phyloP scores from a whole-genome alignment of 2,329 filamentous ascomycete species.

The Alternaria rosae region DNA sequence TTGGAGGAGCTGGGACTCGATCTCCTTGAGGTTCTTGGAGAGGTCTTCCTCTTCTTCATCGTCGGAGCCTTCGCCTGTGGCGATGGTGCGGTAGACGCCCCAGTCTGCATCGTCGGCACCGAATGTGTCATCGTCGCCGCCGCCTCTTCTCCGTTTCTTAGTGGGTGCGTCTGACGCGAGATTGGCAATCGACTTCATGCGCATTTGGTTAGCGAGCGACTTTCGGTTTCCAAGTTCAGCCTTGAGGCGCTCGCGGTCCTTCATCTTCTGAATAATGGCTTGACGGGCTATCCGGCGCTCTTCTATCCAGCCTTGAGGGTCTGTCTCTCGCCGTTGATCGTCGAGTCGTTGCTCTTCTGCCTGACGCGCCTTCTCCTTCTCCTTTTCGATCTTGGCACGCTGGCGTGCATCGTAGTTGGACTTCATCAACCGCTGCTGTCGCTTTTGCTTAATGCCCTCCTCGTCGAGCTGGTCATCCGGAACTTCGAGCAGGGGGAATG shows the following conservation, averaged over 20 bases:
- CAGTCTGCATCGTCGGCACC: constrained; percentile 97
- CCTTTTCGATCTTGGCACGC: constrained; percentile 95
- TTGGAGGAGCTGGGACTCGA: constrained; percentile 85
- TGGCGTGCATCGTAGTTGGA: constrained; percentile 92
- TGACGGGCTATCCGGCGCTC: constrained; percentile 78
- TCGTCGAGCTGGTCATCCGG: constrained; percentile 95
- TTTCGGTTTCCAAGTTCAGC: constrained; percentile 96
- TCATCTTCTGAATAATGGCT: constrained; percentile 80
- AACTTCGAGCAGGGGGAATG: constrained; percentile 86
- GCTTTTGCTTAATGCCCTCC: constrained; percentile 87
- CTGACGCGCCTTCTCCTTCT: constrained; percentile 83
- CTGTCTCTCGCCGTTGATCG: constrained; percentile 79
- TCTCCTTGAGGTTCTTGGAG: constrained; percentile 71
- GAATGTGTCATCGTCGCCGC: constrained; percentile 93
- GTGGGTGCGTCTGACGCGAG: constrained; percentile 85
- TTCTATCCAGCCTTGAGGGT: constrained; percentile 86
- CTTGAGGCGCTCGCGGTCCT: constrained; percentile 90
- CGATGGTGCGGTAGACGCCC: constrained; percentile 94
- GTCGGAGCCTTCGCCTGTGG: constrained; percentile 79
- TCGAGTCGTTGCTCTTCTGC: constrained; percentile 86
- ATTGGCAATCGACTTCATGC: constrained; percentile 98
- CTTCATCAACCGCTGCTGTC: constrained; percentile 90
- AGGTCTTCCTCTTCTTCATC: constrained; percentile 95
- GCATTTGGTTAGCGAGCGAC: constrained; percentile 92
- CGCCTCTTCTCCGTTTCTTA: constrained; percentile 84